Evolutionary conservation across 352 stramenopile species (phyloP).

Genomic region (Phytophthora cactorum): DNA sequence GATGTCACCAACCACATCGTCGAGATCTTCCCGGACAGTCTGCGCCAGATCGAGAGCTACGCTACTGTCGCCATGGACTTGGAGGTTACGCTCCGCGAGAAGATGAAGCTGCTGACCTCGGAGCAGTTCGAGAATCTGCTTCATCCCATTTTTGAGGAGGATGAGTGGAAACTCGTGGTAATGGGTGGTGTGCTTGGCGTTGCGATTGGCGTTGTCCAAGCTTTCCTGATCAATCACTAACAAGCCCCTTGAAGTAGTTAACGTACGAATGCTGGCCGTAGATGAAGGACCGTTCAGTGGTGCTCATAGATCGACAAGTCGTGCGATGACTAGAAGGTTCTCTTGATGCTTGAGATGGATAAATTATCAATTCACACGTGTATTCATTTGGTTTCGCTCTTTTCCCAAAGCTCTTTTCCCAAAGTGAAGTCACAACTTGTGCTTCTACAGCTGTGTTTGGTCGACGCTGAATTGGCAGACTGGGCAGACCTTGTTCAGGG

Average conservation of each 20-base stretch:
- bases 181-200: conserved; percentile 95
- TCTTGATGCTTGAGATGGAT: conserved; percentile 38
- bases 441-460: conserved; percentile 25
- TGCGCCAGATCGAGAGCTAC: conserved; percentile 94
- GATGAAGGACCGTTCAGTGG: neutral
- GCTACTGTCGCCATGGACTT: conserved; percentile 93
- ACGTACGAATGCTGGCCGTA: neutral
- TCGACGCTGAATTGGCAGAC: conserved; percentile 90
- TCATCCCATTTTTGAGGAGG: conserved; percentile 98
- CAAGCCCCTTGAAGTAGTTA: conserved; percentile 7
- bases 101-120: conserved; percentile 91
- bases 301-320: conserved; percentile 5
- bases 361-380: conserved; percentile 60
- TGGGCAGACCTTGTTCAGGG: conserved; percentile 92
- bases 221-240: conserved; percentile 89
- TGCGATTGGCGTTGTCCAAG: conserved; percentile 92
- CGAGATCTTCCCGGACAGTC: conserved; percentile 83
- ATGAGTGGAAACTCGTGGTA: conserved; percentile 98
- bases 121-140: conserved; percentile 96
- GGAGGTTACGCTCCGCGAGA: conserved; percentile 90
- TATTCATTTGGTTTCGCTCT: conserved; percentile 41
- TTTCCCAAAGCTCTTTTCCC: conserved; percentile 6
- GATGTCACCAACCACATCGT: conserved; percentile 91
- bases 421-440: conserved; percentile 2
- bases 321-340: conserved; percentile 8